Evolutionary conservation across 1,284 basidiomycete genomes (phyloP), one percentile per base, ranked within the genome.

Genomic region (Singerocomus rubriflavus): DNA sequence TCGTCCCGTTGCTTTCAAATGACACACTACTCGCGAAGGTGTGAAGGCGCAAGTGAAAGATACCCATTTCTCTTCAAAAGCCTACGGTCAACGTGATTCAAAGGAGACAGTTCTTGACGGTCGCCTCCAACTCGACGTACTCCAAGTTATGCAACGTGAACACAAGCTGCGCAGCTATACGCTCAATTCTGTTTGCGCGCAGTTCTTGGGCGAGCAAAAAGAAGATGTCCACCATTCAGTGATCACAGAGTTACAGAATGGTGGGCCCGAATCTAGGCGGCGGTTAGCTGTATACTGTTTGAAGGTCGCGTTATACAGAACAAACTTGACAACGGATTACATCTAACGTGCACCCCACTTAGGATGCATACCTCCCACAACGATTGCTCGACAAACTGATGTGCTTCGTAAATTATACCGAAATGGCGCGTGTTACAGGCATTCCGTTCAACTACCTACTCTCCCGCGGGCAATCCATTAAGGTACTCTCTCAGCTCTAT

Each of bases 181-280:
- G 0, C 84, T 98, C 56, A 98, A 98, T 68, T 88, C 94, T 1
- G 94, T 98, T 43, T 98, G 94, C 66, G 88, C 95, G 2, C 91
- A 94, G 61, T 98, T 98, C 71, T 76, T 98, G 3, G 93, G 92
- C 27, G 95, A 98, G 66, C 95, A 98, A 68, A 98, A 98, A 68
- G 94, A 98, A 66, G 94, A 98, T 59, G 94, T 98, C 21, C 94
- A 98, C 63, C 87, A 98, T 64, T 97, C 94, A 1, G 92, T 96
- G 54, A 98, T 98, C 61, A 97, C 94, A 0, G 93, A 97, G 46
- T 72, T 98, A 30, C 95, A 98, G 68, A 97, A 97, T 61, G 94
- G 94, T 61, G 95, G 88, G 0, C 79, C 93, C 0, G 94, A 98
- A 66, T 93, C 92, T 3, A 74, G 94, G 44, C 77, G 94, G 33